Percentiles rank a stretch among this genome's conserved stretches.
Conservation (phyloP, 257 asterid genomes). For the Haberlea rhodopensis region DNA sequence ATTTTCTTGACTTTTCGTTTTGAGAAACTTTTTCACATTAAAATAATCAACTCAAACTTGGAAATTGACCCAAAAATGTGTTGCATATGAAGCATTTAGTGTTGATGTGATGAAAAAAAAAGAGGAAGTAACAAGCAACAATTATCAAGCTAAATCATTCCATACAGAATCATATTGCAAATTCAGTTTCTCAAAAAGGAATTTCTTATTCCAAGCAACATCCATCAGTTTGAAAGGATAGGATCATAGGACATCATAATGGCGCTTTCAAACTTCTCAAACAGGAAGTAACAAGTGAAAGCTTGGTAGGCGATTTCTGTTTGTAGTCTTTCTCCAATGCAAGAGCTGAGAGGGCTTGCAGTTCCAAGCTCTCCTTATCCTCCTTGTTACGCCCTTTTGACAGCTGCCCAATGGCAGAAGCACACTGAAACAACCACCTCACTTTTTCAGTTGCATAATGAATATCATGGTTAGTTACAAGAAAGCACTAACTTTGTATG, state of each 20-base stretch:
- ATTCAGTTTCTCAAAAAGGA: background rate
- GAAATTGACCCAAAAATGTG: too few species aligned
- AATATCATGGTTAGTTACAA: background rate
- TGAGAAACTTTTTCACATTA: too few species aligned
- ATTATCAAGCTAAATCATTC: background rate
- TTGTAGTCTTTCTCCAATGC: conserved; percentile 75
- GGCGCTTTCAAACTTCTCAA: conserved; percentile 70
- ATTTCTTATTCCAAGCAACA: background rate
- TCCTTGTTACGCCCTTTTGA: conserved; percentile 85
- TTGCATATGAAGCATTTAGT: too few species aligned
- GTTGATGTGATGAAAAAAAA: too few species aligned
- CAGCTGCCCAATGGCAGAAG: conserved; percentile 69
- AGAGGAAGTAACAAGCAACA: too few species aligned
- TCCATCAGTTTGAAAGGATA: background rate
- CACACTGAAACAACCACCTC: conserved; percentile 48
- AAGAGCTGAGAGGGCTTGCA: conserved; percentile 63
- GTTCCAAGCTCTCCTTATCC: conserved; percentile 71
- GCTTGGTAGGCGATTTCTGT: conserved; percentile 58
- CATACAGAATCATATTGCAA: too few species aligned
- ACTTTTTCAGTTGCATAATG: conserved; percentile 25
- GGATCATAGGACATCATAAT: conserved; percentile 22
- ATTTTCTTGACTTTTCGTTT: too few species aligned
- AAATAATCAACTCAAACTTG: too few species aligned
- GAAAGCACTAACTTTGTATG: background rate
- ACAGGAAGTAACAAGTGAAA: conserved; percentile 46